These are phyloP conservation scores for Bisporella sp. DNA, from an alignment of 2,329 filamentous ascomycete species.

Conservation along the genomic window DNA sequence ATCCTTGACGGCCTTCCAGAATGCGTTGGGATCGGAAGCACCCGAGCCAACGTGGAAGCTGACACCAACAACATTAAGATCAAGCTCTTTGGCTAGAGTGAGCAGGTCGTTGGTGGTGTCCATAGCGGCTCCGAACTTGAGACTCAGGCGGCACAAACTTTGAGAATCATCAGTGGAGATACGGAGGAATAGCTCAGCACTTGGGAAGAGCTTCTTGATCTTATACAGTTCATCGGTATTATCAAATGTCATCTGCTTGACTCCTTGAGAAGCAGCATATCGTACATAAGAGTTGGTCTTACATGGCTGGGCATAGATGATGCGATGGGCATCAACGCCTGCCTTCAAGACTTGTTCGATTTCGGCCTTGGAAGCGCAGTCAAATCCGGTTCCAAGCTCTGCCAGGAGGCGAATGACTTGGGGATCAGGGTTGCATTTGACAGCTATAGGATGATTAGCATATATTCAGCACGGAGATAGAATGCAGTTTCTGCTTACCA, in stretches of 20 bases:
- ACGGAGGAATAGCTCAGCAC: conserved; percentile 85
- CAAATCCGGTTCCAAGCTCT: conserved; percentile 86
- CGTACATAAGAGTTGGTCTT: conserved; percentile 98
- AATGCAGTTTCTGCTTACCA: conserved; percentile 46
- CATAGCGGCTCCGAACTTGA: conserved; percentile 93
- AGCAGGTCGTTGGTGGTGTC: conserved; percentile 74
- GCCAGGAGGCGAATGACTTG: conserved; percentile 83
- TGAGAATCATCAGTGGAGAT: conserved; percentile 96
- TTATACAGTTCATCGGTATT: conserved; percentile 98
- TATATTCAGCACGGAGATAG: neutral
- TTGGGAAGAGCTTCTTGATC: conserved; percentile 85
- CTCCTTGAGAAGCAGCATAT: conserved; percentile 75
- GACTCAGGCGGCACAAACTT: conserved; percentile 87
- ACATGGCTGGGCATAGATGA: conserved; percentile 99
- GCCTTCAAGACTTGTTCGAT: conserved; percentile 85
- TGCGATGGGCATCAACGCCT: conserved; percentile 78
- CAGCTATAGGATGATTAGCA: conserved; percentile 48
- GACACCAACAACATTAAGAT: conserved; percentile 87
- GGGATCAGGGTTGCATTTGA: conserved; percentile 97
- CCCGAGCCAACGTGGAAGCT: conserved; percentile 98
- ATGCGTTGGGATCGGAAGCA: conserved; percentile 86
- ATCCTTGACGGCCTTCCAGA: conserved; percentile 84
- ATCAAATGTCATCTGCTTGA: conserved; percentile 99
- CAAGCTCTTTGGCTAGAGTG: conserved; percentile 70
- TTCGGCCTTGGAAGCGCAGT: conserved; percentile 96